These are phyloP conservation scores for Forsythia viridissima DNA, from an alignment of 257 asterid species.

Conservation along the genomic window DNA sequence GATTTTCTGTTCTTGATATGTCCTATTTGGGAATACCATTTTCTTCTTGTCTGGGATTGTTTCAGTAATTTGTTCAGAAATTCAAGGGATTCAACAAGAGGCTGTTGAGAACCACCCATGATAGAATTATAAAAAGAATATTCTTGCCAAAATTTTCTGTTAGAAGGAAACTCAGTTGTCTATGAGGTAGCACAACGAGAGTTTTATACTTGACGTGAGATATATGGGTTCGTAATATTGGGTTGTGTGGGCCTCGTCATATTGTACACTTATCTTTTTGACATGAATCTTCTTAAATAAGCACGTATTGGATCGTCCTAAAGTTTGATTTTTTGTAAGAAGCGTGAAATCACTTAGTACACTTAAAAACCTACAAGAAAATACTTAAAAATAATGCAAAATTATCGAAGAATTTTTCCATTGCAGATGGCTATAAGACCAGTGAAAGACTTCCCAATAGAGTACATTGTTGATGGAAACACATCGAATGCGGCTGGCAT, in stretches of 20 bases:
- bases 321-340: too few relatives aligned
- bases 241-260: background rate
- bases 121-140: background rate
- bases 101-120: constrained; percentile 25
- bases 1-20: constrained; percentile 18
- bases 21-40: background rate
- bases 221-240: constrained; percentile 12
- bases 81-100: constrained; percentile 21
- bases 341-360: background rate
- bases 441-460: background rate
- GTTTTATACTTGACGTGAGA: constrained; percentile 26
- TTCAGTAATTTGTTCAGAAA: constrained; percentile 27
- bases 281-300: background rate
- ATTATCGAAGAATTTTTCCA: background rate
- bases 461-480: too few relatives aligned
- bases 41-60: constrained; percentile 19
- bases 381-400: background rate
- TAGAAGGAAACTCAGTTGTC: background rate
- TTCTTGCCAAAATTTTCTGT: background rate
- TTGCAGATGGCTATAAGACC: background rate
- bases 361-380: too few relatives aligned
- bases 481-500: too few relatives aligned
- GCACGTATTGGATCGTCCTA: too few relatives aligned
- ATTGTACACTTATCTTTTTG: too few relatives aligned
- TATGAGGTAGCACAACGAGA: background rate